These are phyloP conservation scores for Mycena leptocephala DNA, from an alignment of 768 basidiomycete genomes.

Conservation along the genomic window DNA sequence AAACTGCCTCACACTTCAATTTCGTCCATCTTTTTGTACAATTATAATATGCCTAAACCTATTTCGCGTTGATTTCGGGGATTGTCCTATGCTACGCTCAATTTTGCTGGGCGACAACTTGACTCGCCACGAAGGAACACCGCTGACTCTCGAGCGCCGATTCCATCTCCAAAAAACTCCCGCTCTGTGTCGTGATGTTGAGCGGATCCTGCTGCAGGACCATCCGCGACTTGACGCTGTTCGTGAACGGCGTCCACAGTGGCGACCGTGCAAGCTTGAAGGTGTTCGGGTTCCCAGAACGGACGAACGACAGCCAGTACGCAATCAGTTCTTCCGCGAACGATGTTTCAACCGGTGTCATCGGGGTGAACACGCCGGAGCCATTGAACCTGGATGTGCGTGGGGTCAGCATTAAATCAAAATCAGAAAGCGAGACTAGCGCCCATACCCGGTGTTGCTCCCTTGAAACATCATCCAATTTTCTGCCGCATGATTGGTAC, in stretches of 20 bases:
- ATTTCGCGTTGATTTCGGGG: too few relatives aligned
- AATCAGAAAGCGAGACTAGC: neutral
- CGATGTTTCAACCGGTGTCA: conserved; percentile 62
- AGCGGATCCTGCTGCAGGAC: conserved; percentile 59
- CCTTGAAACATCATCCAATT: conserved; percentile 82
- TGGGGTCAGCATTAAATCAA: neutral
- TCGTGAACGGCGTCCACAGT: conserved; percentile 60
- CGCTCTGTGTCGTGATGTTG: conserved; percentile 50
- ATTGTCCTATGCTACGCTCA: conserved; percentile 45
- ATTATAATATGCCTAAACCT: too few relatives aligned
- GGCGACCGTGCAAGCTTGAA: conserved; percentile 69
- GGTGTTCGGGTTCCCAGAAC: conserved; percentile 69
- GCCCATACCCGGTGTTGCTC: conserved; percentile 69
- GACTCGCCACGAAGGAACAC: conserved; percentile 56
- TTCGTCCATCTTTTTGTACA: too few relatives aligned
- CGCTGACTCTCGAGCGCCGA: conserved; percentile 52
- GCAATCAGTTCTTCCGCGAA: conserved; percentile 75
- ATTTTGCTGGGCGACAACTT: conserved; percentile 53
- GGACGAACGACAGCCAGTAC: conserved; percentile 80
- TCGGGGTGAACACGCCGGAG: conserved; percentile 63
- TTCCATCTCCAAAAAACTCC: conserved; percentile 60
- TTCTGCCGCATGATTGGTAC: conserved; percentile 69
- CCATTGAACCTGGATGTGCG: conserved; percentile 62
- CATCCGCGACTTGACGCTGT: conserved; percentile 53
- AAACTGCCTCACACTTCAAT: too few relatives aligned